These are phyloP conservation scores for Grammothele lineata DNA, from an alignment of 768 basidiomycete species.

Conservation along the genomic window DNA sequence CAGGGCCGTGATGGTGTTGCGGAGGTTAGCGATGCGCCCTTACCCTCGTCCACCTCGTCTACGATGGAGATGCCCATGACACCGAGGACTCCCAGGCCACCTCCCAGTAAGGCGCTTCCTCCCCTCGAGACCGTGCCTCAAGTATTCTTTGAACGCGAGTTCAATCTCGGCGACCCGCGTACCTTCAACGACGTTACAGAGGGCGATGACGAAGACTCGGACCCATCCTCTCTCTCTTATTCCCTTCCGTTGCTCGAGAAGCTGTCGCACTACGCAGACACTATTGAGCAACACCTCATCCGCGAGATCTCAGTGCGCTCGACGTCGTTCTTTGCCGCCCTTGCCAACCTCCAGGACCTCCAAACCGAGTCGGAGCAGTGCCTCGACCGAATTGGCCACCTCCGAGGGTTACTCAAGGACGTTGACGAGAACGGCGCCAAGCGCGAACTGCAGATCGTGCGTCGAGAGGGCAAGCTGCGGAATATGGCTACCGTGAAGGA, in stretches of 20 bases:
- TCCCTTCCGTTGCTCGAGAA: slow-evolving; percentile 79
- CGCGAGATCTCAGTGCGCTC: slow-evolving; percentile 89
- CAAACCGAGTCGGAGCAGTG: slow-evolving; percentile 87
- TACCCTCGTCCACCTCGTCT: slow-evolving; percentile 8
- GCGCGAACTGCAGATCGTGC: slow-evolving; percentile 73
- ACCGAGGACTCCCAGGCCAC: slow-evolving; percentile 23
- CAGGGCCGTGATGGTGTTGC: slow-evolving; percentile 30
- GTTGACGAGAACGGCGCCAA: slow-evolving; percentile 76
- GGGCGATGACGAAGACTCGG: slow-evolving; percentile 32
- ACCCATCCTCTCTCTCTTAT: slow-evolving; percentile 61
- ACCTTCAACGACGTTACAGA: slow-evolving; percentile 79
- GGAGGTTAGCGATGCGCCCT: slow-evolving; percentile 20
- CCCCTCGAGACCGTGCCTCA: slow-evolving; percentile 71
- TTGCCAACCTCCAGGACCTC: slow-evolving; percentile 90
- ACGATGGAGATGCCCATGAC: slow-evolving; percentile 15
- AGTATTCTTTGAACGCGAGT: slow-evolving; percentile 74
- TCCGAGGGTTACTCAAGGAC: slow-evolving; percentile 67
- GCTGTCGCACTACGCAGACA: slow-evolving; percentile 89
- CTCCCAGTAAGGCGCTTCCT: slow-evolving; percentile 49
- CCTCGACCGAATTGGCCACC: slow-evolving; percentile 65
- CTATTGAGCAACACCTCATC: slow-evolving; percentile 90
- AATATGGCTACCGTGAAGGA: slow-evolving; percentile 58
- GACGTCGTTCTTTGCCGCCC: slow-evolving; percentile 92
- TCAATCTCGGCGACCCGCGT: slow-evolving; percentile 77
- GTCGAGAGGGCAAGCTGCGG: slow-evolving; percentile 55